Evolutionary conservation across 257 asterid species (phyloP).

Genomic region (Gentiana straminea): DNA sequence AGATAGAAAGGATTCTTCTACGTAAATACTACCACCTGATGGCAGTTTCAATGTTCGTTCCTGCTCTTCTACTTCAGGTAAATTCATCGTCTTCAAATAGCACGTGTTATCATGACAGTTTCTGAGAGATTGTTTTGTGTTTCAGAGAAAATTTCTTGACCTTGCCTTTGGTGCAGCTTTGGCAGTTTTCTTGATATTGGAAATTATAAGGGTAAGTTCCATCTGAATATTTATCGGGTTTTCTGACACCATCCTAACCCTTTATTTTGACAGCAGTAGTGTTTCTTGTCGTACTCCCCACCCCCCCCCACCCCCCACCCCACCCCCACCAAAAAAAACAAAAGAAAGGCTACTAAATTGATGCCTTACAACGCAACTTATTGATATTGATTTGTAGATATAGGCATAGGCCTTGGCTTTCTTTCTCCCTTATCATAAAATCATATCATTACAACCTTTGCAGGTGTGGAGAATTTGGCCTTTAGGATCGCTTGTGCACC

Average conservation of each 20-base stretch:
- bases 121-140: conserved; percentile 1
- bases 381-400: too few relatives aligned
- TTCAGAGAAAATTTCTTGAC: conserved; percentile 48
- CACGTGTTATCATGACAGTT: not conserved
- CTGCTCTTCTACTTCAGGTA: conserved; percentile 43
- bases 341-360: too few relatives aligned
- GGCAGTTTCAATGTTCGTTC: conserved; percentile 57
- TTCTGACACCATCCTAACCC: not conserved
- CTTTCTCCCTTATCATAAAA: too few relatives aligned
- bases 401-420: too few relatives aligned
- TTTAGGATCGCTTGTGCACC: conserved; percentile 71
- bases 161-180: conserved; percentile 95
- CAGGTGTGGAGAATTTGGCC: conserved; percentile 98
- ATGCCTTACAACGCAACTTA: too few relatives aligned
- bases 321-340: too few relatives aligned
- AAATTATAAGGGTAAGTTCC: conserved; percentile 77
- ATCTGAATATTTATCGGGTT: conserved; percentile 3
- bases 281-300: too few relatives aligned
- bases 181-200: conserved; percentile 76
- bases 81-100: conserved; percentile 4
- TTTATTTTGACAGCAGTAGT: not conserved
- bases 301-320: too few relatives aligned
- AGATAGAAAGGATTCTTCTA: conserved; percentile 86
- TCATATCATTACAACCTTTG: conserved; percentile 7
- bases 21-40: conserved; percentile 94